Evolutionary conservation across 345 rosid genomes (phyloP), one percentile per base, ranked within the genome.

Genomic region (Hibiscus trionum): DNA sequence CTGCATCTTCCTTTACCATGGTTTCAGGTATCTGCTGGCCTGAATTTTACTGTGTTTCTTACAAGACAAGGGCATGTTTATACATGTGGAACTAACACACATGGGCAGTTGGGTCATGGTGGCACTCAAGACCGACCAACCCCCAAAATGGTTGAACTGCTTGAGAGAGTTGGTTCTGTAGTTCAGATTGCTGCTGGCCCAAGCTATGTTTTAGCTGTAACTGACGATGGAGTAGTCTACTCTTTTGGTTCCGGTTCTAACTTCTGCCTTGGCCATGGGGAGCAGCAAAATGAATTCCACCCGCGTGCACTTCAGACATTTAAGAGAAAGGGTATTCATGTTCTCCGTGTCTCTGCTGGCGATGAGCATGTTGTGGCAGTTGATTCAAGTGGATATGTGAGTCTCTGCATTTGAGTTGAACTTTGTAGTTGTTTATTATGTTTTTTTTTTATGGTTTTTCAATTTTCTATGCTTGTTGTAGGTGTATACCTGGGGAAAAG

Each of bases 401-500:
- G 95, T 76, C 19, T 44, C 57, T 72, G 60, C 56, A 33, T 70
- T 71, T 29, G 19, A 52, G 33, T 56, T 60, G 39, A 11, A 47
- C 11, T 73, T 15, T 27, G 16, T 27, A 50, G 17, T 50, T 70
- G 44, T 42, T 17, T 26, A 44, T 69, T 39, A 17, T 60, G 56
- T 56, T 50, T 47, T 50, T 7, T 37, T 66, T 55, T 11, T 58
- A 29, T 72, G 26, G 53, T 55, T 61, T n/a, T 63, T 7, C 50
- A 52, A 74, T 80, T 7, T 29, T 74, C 27, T 39, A 67, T 73
- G 19, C 72, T 71, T 67, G 2, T 70, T 74, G 75, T 77, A 94
- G 98, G 95, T 88, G 11, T 91, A 91, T 77, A 88, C 97, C 21
- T 94, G 98, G 97, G 98, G 98, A 64, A 94, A 94, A 82, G 98